These are phyloP conservation scores for Pythium grandisporangium DNA, from an alignment of 352 stramenopile species.

Conservation along the genomic window DNA sequence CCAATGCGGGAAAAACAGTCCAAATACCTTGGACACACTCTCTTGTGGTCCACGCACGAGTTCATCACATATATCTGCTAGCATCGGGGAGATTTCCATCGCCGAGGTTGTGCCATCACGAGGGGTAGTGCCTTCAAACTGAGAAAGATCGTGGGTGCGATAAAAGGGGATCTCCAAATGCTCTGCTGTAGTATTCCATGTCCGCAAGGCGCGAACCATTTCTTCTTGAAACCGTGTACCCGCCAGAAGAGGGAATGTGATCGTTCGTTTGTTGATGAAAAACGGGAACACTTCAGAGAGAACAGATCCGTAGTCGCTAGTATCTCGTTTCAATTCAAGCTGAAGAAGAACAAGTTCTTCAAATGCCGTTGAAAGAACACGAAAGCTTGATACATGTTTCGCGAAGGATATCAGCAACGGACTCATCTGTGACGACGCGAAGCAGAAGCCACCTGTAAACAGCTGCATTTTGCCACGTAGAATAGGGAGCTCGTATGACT, in stretches of 20 bases:
- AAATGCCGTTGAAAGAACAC: constrained; percentile 30
- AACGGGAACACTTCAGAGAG: constrained; percentile 34
- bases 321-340: constrained; percentile 27
- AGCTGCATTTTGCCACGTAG: constrained; percentile 39
- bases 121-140: constrained; percentile 30
- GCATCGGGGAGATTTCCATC: constrained; percentile 1
- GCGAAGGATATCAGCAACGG: constrained; percentile 57
- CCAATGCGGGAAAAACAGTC: constrained; percentile 35
- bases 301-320: neutral
- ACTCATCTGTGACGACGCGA: constrained; percentile 40
- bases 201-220: constrained; percentile 34
- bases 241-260: constrained; percentile 50
- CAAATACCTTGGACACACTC: neutral
- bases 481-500: constrained; percentile 29
- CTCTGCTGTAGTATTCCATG: constrained; percentile 44
- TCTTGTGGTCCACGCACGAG: constrained; percentile 10
- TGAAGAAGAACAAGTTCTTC: constrained; percentile 64
- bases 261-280: constrained; percentile 5
- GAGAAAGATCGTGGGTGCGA: constrained; percentile 31
- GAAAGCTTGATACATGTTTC: constrained; percentile 37
- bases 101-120: constrained; percentile 12
- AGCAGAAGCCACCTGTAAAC: constrained; percentile 50
- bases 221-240: constrained; percentile 59
- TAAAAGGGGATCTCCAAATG: constrained; percentile 41
- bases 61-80: constrained; percentile 10